Base-by-base conservation (phyloP, 164 flowering plant genomes). In the Brasenia schreberi region DNA sequence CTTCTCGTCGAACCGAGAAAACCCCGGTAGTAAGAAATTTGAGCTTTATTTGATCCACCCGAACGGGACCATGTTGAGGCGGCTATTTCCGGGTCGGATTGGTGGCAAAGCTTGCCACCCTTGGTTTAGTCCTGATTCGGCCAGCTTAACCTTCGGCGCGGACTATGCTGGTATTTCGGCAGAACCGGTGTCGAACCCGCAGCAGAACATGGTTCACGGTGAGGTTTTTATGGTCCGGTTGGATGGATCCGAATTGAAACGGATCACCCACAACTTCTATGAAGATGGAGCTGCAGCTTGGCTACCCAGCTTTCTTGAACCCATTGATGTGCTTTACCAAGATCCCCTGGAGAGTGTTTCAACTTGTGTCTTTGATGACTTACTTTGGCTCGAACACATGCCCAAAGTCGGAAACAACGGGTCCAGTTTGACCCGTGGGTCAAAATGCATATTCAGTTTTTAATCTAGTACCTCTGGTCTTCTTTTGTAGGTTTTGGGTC, bases 201-300 rank as follows among this genome's bases (percentile, higher is more conserved):
- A 92, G 76, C 88, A 85, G 61, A 90, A 77, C 68, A 96, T 88
- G 70, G 96, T 96, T 3, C 90, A 87, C 16, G 98, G 96, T 1
- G 96, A 92, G 62, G 84, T 92, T 18, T 90, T 76, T 74, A 80
- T 80, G 14, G 77, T 84, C 4, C 77, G 65, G 44, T 52, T 77
- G 18, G 96, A 90, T 63, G 96, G 98, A 5, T 77, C 92, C 18
- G 84, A 67, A 5, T 65, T 85, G 17, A 74, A 33, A 66, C 79
- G 96, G 69, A 63, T 89, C 75, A 88, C 98, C 0, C 96, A 90
- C 64, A 92, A 90, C 53, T 80, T 90, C 0, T 88, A 75, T 19
- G 96, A 92, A 74, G 98, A 92, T 71, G 96, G 96, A 42, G 90
- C 98, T 12, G 96, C 98, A 0, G 65, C 88, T 1, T 92, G 96